phyloP scores from a whole-genome alignment of 257 asterid species.

The Cynanchum wilfordii region DNA sequence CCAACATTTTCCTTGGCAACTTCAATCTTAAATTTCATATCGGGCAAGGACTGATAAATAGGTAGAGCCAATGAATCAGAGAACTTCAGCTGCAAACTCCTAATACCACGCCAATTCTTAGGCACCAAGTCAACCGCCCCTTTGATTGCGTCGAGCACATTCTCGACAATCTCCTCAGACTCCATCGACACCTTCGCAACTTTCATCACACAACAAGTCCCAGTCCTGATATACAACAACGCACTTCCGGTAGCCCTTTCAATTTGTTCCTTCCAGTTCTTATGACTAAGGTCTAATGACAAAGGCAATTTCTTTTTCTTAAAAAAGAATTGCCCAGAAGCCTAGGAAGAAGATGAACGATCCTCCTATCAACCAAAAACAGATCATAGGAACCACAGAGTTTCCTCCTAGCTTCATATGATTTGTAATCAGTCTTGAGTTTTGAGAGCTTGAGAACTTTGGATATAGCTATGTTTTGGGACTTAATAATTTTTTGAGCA shows the following conservation, averaged over 20 bases:
- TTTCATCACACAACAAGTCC: constrained; percentile 81
- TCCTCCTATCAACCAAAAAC: constrained; percentile 72
- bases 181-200: constrained; percentile 70
- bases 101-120: constrained; percentile 76
- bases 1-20: constrained; percentile 33
- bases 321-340: constrained; percentile 70
- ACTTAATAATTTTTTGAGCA: constrained; percentile 54
- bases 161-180: constrained; percentile 54
- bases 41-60: constrained; percentile 76
- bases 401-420: constrained; percentile 73
- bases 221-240: constrained; percentile 55
- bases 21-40: constrained; percentile 61
- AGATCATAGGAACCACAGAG: constrained; percentile 67
- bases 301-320: constrained; percentile 85
- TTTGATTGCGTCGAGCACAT: constrained; percentile 43
- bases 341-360: constrained; percentile 80
- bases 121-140: constrained; percentile 54
- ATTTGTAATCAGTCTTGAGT: constrained; percentile 65
- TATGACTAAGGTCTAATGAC: constrained; percentile 61
- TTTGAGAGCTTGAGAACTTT: constrained; percentile 67
- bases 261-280: constrained; percentile 58
- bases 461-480: constrained; percentile 46
- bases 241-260: constrained; percentile 64
- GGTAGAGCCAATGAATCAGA: constrained; percentile 74
- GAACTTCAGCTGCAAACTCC: constrained; percentile 82